Percentiles rank a stretch among this genome's conserved stretches.
Conservation (phyloP, 495 filamentous ascomycete genomes). For the Platismatia glauca region DNA sequence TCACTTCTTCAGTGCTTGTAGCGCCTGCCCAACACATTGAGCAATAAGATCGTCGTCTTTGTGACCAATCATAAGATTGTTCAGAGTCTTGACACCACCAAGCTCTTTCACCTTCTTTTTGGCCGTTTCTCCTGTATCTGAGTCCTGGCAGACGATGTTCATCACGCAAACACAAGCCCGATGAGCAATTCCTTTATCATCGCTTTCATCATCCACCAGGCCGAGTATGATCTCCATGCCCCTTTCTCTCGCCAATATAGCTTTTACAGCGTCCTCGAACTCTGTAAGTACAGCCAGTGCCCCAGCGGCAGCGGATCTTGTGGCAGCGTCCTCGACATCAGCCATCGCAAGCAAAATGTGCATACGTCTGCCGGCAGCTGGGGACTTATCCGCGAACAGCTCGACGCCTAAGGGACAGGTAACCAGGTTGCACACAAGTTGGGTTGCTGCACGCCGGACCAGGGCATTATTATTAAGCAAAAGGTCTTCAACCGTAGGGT, state of each 20-base stretch:
- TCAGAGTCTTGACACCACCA: slow-evolving; percentile 4
- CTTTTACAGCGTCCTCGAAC: slow-evolving; percentile 61
- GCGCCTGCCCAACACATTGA: neutral
- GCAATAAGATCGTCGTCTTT: slow-evolving; percentile 1
- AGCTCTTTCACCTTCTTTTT: slow-evolving; percentile 27
- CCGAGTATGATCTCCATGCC: slow-evolving; percentile 62
- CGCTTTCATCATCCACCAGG: slow-evolving; percentile 60
- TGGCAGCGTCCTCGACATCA: slow-evolving; percentile 71
- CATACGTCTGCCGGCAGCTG: slow-evolving; percentile 59
- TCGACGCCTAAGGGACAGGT: slow-evolving; percentile 63
- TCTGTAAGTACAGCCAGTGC: slow-evolving; percentile 76
- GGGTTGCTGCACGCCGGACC: slow-evolving; percentile 73
- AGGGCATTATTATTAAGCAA: slow-evolving; percentile 66
- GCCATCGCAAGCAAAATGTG: slow-evolving; percentile 79
- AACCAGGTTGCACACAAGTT: slow-evolving; percentile 88
- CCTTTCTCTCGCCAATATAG: slow-evolving; percentile 56
- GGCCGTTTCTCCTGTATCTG: slow-evolving; percentile 3
- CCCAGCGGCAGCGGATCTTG: slow-evolving; percentile 76
- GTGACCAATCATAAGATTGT: neutral
- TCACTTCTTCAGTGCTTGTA: slow-evolving; percentile 2
- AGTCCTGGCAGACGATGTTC: slow-evolving; percentile 49
- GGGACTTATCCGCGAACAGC: slow-evolving; percentile 62
- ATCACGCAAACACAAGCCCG: slow-evolving; percentile 65
- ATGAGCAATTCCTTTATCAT: slow-evolving; percentile 50
- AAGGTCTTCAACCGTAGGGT: slow-evolving; percentile 69